phyloP scores from a whole-genome alignment of 768 basidiomycete genomes.

The Dacryopinax primogenitus region DNA sequence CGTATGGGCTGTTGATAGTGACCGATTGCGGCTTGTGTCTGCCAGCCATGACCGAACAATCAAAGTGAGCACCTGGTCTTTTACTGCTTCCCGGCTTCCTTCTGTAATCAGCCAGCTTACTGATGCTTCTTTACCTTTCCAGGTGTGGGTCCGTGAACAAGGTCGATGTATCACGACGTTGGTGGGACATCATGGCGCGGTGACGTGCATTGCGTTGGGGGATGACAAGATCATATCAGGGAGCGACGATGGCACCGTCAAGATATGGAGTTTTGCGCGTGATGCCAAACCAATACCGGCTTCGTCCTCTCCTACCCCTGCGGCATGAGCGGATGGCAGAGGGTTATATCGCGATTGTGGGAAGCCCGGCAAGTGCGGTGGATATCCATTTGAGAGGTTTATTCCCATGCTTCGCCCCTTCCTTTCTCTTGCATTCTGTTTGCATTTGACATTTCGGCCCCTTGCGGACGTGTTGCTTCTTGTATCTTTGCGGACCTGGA shows the following conservation, averaged over 20 bases:
- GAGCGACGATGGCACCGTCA: constrained; percentile 79
- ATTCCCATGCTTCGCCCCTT: not conserved
- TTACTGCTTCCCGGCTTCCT: constrained; percentile 2
- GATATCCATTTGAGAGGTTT: not conserved
- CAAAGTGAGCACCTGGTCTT: constrained; percentile 46
- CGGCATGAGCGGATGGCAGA: not conserved
- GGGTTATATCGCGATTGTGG: not conserved
- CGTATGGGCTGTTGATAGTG: constrained; percentile 89
- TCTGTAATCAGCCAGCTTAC: constrained; percentile 9
- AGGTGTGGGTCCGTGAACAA: constrained; percentile 92
- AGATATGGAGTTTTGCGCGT: constrained; percentile 55
- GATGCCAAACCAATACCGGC: not conserved
- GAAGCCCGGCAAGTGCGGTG: too few relatives aligned
- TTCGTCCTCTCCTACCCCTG: not conserved
- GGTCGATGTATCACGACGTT: constrained; percentile 78
- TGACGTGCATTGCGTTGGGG: constrained; percentile 76
- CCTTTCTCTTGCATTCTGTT: not conserved
- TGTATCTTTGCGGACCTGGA: not conserved
- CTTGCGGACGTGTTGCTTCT: not conserved
- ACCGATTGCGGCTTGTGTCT: constrained; percentile 81
- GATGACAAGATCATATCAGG: constrained; percentile 97
- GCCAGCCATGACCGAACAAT: constrained; percentile 95
- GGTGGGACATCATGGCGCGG: constrained; percentile 87
- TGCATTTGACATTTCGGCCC: not conserved
- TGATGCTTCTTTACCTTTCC: constrained; percentile 19